Conservation (phyloP, 2,329 filamentous ascomycete genomes). For the Penicillium griseofulvum region DNA sequence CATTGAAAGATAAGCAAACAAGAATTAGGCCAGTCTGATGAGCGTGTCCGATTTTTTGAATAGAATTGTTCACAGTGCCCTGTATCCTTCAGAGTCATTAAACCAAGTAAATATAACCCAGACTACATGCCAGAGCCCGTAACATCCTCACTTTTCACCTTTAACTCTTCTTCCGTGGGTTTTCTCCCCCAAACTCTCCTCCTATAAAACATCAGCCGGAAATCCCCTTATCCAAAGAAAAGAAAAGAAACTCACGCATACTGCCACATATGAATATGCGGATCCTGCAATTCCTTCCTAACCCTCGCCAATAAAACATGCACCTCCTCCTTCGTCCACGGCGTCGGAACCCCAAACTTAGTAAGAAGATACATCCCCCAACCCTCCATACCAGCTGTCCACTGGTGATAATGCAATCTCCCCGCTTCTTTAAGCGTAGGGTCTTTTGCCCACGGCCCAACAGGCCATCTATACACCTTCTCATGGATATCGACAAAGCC, state of each 20-base stretch:
- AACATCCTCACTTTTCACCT: background rate
- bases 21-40: too few species aligned
- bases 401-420: conserved; percentile 21
- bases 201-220: background rate
- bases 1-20: too few species aligned
- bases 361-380: conserved; percentile 23
- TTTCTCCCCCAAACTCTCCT: conserved; percentile 6
- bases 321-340: conserved; percentile 7
- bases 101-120: background rate
- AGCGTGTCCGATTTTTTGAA: background rate
- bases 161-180: background rate
- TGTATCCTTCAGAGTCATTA: background rate
- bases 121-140: background rate
- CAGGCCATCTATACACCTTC: conserved; percentile 19
- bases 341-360: conserved; percentile 14
- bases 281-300: conserved; percentile 3
- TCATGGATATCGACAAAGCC: conserved; percentile 32
- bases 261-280: conserved; percentile 2
- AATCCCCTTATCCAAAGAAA: background rate
- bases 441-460: conserved; percentile 29
- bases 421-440: conserved; percentile 40
- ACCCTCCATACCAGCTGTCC: conserved; percentile 23
- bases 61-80: background rate
- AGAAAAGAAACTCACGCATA: background rate
- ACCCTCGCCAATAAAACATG: conserved; percentile 2